Conservation (phyloP, 805 yeast species). For the Cyberlindnera amylophila region DNA sequence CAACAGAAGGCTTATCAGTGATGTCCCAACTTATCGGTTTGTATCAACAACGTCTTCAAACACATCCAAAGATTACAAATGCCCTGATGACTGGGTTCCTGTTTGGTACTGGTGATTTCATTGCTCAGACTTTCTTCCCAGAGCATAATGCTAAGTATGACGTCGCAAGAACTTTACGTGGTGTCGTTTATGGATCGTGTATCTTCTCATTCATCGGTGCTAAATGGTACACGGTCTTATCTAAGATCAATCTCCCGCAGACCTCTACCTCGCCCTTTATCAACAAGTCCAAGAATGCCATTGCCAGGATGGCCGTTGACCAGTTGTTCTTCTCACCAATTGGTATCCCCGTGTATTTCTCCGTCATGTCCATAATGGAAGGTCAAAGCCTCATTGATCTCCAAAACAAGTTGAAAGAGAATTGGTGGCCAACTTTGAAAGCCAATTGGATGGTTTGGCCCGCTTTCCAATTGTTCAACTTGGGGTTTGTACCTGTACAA, state of each 20-base stretch:
- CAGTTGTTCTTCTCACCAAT: constrained; percentile 77
- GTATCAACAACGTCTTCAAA: constrained; percentile 29
- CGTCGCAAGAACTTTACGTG: constrained; percentile 52
- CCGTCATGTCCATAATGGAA: constrained; percentile 66
- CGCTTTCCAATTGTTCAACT: constrained; percentile 72
- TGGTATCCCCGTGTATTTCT: constrained; percentile 67
- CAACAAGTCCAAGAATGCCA: constrained; percentile 32
- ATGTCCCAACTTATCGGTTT: constrained; percentile 13
- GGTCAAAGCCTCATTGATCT: constrained; percentile 40
- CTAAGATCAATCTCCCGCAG: constrained; percentile 37
- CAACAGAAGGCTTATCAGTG: too few species aligned
- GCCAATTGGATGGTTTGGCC: constrained; percentile 94
- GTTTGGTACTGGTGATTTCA: constrained; percentile 71
- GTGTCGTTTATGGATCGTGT: constrained; percentile 65
- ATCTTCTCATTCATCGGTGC: constrained; percentile 75
- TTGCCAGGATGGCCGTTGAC: constrained; percentile 59
- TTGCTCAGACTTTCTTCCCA: constrained; percentile 61
- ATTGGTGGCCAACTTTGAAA: constrained; percentile 63
- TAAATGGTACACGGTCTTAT: constrained; percentile 60
- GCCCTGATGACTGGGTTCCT: constrained; percentile 52
- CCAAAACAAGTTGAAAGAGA: constrained; percentile 39
- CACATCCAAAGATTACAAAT: constrained; percentile 51
- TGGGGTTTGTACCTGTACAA: constrained; percentile 69
- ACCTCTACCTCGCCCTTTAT: constrained; percentile 15
- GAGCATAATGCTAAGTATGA: constrained; percentile 38